Conservation (phyloP, 2,329 filamentous ascomycete species). For the Acrodontium crateriforme region DNA sequence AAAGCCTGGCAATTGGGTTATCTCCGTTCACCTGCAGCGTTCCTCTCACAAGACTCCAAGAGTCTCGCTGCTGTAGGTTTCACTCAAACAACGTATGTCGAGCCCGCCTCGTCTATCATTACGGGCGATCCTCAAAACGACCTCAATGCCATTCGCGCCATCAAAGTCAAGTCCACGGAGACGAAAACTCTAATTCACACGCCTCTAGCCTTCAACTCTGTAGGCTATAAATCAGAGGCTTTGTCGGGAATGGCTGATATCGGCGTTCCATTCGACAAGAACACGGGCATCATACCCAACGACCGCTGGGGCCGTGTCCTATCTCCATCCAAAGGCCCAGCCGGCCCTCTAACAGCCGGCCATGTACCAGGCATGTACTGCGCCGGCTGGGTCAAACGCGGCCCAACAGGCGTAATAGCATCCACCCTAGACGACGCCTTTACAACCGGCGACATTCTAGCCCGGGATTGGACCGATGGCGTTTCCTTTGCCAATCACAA, state of each 20-base stretch:
- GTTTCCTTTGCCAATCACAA: slow-evolving; percentile 29
- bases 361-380: slow-evolving; percentile 69
- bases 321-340: slow-evolving; percentile 25
- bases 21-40: slow-evolving; percentile 61
- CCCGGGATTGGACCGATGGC: slow-evolving; percentile 53
- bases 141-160: slow-evolving; percentile 16
- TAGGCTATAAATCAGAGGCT: slow-evolving; percentile 77
- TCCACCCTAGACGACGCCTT: slow-evolving; percentile 95
- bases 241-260: slow-evolving; percentile 61
- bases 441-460: slow-evolving; percentile 69
- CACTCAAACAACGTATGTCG: slow-evolving; percentile 32
- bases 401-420: slow-evolving; percentile 89
- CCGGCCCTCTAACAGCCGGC: slow-evolving; percentile 29
- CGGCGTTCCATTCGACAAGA: slow-evolving; percentile 63
- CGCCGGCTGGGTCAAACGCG: slow-evolving; percentile 90
- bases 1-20: slow-evolving; percentile 80
- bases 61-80: slow-evolving; percentile 55
- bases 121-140: slow-evolving; percentile 15
- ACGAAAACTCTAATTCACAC: slow-evolving; percentile 39
- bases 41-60: slow-evolving; percentile 39
- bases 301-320: slow-evolving; percentile 65
- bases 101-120: slow-evolving; percentile 7
- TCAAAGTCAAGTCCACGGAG: slow-evolving; percentile 19
- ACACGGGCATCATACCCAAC: slow-evolving; percentile 65
- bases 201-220: slow-evolving; percentile 74